Evolutionary conservation across 306 rosid genomes (phyloP).

Genomic region (Lablab purpureus): DNA sequence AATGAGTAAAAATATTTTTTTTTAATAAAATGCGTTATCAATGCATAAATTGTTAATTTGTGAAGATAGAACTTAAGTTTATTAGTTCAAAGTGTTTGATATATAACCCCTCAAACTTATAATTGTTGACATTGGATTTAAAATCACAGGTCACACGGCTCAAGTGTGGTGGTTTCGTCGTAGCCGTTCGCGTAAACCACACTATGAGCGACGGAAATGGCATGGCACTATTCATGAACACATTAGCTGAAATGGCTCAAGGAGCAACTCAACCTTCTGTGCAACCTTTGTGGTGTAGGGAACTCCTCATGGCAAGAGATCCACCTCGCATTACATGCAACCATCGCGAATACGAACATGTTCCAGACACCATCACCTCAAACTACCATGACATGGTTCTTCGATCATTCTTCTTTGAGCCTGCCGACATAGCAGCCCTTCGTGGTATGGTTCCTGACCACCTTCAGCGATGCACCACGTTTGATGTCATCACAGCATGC

Average conservation of each 20-base stretch:
- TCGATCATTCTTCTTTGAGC: slow-evolving; percentile 44
- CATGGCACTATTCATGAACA: slow-evolving; percentile 26
- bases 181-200: not conserved
- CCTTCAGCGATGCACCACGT: slow-evolving; percentile 1
- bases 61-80: too few relatives aligned
- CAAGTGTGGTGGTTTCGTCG: slow-evolving; percentile 41
- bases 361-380: not conserved
- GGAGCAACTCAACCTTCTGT: slow-evolving; percentile 45
- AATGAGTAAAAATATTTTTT: too few relatives aligned
- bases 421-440: not conserved
- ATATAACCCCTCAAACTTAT: too few relatives aligned
- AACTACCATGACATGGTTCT: not conserved
- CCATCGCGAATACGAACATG: slow-evolving; percentile 39
- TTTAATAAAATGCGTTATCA: too few relatives aligned
- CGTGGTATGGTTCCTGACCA: slow-evolving; percentile 36
- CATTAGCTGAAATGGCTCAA: slow-evolving; percentile 32
- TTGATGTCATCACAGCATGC: slow-evolving; percentile 45
- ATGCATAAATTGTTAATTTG: too few relatives aligned
- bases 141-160: slow-evolving; percentile 43
- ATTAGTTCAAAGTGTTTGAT: too few relatives aligned
- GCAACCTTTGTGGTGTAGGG: slow-evolving; percentile 50
- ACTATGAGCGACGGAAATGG: slow-evolving; percentile 41
- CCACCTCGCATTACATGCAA: slow-evolving; percentile 45
- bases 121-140: not conserved
- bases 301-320: slow-evolving; percentile 44